Evolutionary conservation across 352 stramenopile species (phyloP).

Genomic region (Phytophthora cryptogea): DNA sequence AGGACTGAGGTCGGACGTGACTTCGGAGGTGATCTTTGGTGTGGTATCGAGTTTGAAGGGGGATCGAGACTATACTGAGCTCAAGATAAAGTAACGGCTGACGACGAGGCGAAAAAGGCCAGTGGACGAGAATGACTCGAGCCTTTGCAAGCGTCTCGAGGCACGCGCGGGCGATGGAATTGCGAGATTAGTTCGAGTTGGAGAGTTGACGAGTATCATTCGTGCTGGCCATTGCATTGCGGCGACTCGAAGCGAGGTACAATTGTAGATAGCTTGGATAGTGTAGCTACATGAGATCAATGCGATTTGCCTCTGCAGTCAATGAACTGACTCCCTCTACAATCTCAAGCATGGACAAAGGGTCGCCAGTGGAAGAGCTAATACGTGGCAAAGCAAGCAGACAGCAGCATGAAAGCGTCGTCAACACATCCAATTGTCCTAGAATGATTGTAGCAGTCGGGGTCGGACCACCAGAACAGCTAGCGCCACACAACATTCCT

Average conservation of each 20-base stretch:
- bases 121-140: constrained; percentile 1
- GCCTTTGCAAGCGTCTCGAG: constrained; percentile 14
- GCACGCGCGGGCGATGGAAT: background rate
- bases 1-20: constrained; percentile 10
- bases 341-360: background rate
- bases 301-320: constrained; percentile 11
- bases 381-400: constrained; percentile 4
- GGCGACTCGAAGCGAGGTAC: too few species aligned
- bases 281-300: background rate
- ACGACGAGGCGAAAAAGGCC: constrained; percentile 1
- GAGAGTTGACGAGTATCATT: constrained; percentile 7
- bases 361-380: background rate
- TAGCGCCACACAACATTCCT: background rate
- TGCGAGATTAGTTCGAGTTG: background rate
- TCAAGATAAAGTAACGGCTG: constrained; percentile 11
- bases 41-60: constrained; percentile 17
- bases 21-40: constrained; percentile 21
- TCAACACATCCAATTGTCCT: background rate
- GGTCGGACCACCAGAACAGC: constrained; percentile 18
- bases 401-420: background rate
- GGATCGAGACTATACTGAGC: constrained; percentile 2
- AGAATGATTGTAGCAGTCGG: constrained; percentile 8
- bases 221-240: constrained; percentile 6
- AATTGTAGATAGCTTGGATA: too few species aligned
- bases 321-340: constrained; percentile 7